phyloP scores from a whole-genome alignment of 1,284 basidiomycete species.

The Farysia itapuensis region DNA sequence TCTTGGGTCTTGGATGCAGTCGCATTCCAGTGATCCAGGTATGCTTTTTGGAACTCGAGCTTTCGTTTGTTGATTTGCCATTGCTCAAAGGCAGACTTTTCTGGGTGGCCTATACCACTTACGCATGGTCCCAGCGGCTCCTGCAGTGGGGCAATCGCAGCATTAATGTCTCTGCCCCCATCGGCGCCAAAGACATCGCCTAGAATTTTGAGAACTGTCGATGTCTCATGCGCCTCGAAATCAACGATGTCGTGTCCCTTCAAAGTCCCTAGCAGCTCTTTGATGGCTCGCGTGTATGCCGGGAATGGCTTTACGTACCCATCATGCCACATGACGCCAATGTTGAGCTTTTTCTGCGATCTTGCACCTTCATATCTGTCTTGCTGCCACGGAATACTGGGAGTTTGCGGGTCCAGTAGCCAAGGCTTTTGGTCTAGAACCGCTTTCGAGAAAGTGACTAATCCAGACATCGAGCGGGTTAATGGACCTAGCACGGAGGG shows the following conservation, averaged over 20 bases:
- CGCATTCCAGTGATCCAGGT: conserved; percentile 67
- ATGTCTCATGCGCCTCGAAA: conserved; percentile 29
- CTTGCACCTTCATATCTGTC: conserved; percentile 64
- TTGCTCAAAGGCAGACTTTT: conserved; percentile 63
- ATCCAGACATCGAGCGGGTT: conserved; percentile 65
- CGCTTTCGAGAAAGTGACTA: conserved; percentile 70
- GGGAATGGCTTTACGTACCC: conserved; percentile 59
- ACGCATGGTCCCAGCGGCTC: conserved; percentile 41
- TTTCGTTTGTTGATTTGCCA: conserved; percentile 64
- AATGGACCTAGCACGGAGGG: conserved; percentile 75
- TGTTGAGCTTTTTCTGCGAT: conserved; percentile 24
- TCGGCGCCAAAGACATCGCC: conserved; percentile 43
- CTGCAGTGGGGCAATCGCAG: conserved; percentile 33
- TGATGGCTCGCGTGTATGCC: conserved; percentile 60
- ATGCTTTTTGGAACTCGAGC: conserved; percentile 63
- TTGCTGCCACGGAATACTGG: conserved; percentile 71
- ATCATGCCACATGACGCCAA: conserved; percentile 61
- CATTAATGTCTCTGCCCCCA: conserved; percentile 46
- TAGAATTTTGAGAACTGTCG: conserved; percentile 51
- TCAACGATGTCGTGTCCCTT: conserved; percentile 44
- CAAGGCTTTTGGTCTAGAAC: conserved; percentile 69
- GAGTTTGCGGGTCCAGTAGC: conserved; percentile 69
- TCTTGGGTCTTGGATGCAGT: conserved; percentile 63
- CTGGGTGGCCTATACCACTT: conserved; percentile 8
- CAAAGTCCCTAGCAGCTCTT: conserved; percentile 46